Conservation (phyloP, 169 alveolate species). For the Cryptosporidium viatorum region DNA sequence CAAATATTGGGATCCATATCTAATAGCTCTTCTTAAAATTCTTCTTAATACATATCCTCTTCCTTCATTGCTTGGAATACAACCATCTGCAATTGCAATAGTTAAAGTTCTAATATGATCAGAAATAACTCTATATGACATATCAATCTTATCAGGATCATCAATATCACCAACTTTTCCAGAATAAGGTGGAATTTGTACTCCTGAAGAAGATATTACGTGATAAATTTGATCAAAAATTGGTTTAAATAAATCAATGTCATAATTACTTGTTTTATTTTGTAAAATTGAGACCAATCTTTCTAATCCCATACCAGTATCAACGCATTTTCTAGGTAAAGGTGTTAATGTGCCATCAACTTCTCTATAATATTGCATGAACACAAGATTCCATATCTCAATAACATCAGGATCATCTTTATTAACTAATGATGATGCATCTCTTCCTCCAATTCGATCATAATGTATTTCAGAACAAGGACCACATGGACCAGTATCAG, state of each 20-base stretch:
- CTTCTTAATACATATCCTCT: slow-evolving; percentile 92
- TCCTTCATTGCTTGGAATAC: slow-evolving; percentile 93
- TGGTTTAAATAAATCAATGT: slow-evolving; percentile 90
- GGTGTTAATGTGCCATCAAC: slow-evolving; percentile 86
- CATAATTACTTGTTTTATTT: slow-evolving; percentile 88
- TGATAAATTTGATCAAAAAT: slow-evolving; percentile 86
- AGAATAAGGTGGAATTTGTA: slow-evolving; percentile 82
- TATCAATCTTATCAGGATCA: slow-evolving; percentile 86
- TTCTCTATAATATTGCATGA: slow-evolving; percentile 94
- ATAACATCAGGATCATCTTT: slow-evolving; percentile 93
- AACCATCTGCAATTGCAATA: slow-evolving; percentile 92
- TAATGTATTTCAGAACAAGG: slow-evolving; percentile 96
- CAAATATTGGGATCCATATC: slow-evolving; percentile 87
- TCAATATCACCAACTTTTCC: slow-evolving; percentile 88
- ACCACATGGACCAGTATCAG: slow-evolving; percentile 97
- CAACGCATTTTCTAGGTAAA: slow-evolving; percentile 92
- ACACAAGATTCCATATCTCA: slow-evolving; percentile 95
- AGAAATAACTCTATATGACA: slow-evolving; percentile 93
- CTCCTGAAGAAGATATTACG: slow-evolving; percentile 75
- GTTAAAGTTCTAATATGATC: slow-evolving; percentile 93
- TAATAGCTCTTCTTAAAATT: slow-evolving; percentile 91
- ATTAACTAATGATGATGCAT: slow-evolving; percentile 91
- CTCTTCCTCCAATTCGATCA: slow-evolving; percentile 91
- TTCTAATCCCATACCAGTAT: slow-evolving; percentile 96
- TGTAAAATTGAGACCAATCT: slow-evolving; percentile 90